phyloP scores from a whole-genome alignment of 805 yeast species.

The Tetrapisispora iriomotensis region DNA sequence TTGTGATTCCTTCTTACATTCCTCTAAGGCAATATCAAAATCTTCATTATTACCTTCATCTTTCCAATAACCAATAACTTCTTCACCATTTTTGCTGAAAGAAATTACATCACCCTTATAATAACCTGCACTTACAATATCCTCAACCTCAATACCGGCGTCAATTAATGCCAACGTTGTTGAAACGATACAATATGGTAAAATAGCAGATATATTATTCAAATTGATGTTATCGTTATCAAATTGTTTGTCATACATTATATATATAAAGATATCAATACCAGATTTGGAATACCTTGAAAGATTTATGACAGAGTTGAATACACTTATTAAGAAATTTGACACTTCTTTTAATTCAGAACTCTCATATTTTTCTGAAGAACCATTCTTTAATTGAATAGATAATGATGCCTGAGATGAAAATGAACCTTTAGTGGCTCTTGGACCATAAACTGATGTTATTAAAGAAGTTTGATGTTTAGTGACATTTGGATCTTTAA shows the following conservation, averaged over 20 bases:
- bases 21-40: slow-evolving; percentile 27
- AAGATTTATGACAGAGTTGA: slow-evolving; percentile 34
- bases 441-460: slow-evolving; percentile 78
- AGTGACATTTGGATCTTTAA: slow-evolving; percentile 24
- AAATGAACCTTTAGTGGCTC: slow-evolving; percentile 71
- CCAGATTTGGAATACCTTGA: slow-evolving; percentile 84
- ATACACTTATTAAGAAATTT: slow-evolving; percentile 31
- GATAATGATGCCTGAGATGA: slow-evolving; percentile 55
- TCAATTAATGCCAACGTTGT: slow-evolving; percentile 71
- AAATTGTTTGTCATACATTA: slow-evolving; percentile 33
- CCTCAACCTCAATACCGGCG: slow-evolving; percentile 72
- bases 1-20: slow-evolving; percentile 31
- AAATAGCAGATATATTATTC: slow-evolving; percentile 29
- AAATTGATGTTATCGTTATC: slow-evolving; percentile 21
- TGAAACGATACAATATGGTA: slow-evolving; percentile 30
- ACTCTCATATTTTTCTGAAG: slow-evolving; percentile 19
- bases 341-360: slow-evolving; percentile 34
- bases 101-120: slow-evolving; percentile 38
- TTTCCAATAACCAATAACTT: slow-evolving; percentile 53
- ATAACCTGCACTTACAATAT: slow-evolving; percentile 61
- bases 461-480: slow-evolving; percentile 38
- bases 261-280: slow-evolving; percentile 64
- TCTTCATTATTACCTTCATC: slow-evolving; percentile 27
- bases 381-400: slow-evolving; percentile 36
- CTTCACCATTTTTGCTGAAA: slow-evolving; percentile 45